Evolutionary conservation across 345 rosid genomes (phyloP), one percentile per base, ranked within the genome.

Genomic region (Eucalyptus pauciflora): DNA sequence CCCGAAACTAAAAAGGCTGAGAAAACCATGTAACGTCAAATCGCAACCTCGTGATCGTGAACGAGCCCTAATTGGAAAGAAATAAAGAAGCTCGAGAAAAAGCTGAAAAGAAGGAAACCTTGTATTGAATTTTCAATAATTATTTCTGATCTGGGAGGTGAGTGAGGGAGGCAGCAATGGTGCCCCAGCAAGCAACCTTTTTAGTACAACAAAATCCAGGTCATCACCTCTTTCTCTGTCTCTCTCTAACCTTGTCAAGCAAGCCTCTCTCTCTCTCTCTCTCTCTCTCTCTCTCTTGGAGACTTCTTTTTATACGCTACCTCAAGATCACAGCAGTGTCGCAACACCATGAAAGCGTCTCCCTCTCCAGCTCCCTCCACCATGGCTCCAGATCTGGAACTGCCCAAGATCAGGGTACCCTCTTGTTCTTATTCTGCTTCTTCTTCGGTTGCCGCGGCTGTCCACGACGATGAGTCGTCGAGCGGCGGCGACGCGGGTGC

Each of bases 311-410:
- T 76, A 76, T 41, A 76, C 29, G 48, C 48, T 20, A 20, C 48
- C 16, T 41, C 48, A 87, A 87, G 46, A 17, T 37, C 29, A 9
- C 89, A 11, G 18, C 89, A 11, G 60, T 3, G 85, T 51, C 81
- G 33, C 85, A 50, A 54, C 7, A 29, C 54, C 51, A 87, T 56
- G 69, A 27, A 33, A 18, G 14, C 27, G 48, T 89, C 81, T 89
- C 48, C 31, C 29, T 51, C 46, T 86, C 60, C 43, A 31, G 13
- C 86, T 45, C 52, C 29, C 50, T n/a, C 46, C 51, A n/a, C 87
- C 91, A 93, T 93, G 95, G 89, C 92, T 41, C 45, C 90, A 10
- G 93, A 92, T 93, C 94, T 90, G 37, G 80, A 92, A 25, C n/a
- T 51, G 45, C 87, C 62, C 85, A 76, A 76, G 85, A 76, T 41